phyloP scores from a whole-genome alignment of 306 rosid species.

The Quercus aquifolioides region DNA sequence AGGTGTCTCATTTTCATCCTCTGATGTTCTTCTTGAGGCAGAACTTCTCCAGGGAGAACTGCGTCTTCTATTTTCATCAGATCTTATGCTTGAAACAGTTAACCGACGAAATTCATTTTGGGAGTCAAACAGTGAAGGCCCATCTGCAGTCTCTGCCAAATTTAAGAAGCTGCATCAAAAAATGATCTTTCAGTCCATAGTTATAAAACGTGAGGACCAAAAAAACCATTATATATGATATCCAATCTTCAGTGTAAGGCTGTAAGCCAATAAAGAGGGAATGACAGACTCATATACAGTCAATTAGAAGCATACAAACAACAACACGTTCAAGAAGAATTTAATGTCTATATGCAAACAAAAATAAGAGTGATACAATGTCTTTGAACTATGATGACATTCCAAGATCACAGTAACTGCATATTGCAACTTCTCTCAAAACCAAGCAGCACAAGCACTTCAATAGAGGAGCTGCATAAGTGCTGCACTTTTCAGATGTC shows the following conservation, averaged over 20 bases:
- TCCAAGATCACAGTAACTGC: too few relatives aligned
- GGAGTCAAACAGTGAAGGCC: constrained; percentile 15
- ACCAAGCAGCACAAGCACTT: background rate
- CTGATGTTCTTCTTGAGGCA: constrained; percentile 13
- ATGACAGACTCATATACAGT: background rate
- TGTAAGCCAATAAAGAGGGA: background rate
- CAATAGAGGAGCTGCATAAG: background rate
- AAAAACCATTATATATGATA: background rate
- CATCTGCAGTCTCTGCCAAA: constrained; percentile 66
- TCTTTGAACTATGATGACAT: background rate
- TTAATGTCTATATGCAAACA: background rate
- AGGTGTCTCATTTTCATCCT: constrained; percentile 23
- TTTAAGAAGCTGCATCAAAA: constrained; percentile 69
- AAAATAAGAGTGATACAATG: background rate
- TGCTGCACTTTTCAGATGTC: background rate
- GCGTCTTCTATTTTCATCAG: constrained; percentile 25
- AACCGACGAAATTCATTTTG: constrained; percentile 15
- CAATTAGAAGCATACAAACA: background rate
- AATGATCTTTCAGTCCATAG: constrained; percentile 38
- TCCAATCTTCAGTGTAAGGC: background rate
- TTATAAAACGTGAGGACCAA: constrained; percentile 9
- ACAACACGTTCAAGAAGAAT: background rate
- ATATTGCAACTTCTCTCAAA: too few relatives aligned
- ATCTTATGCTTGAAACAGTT: constrained; percentile 22
- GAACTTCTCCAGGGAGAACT: constrained; percentile 30